Evolutionary conservation across 352 stramenopile species (phyloP).

Genomic region (Pelagophyceae sp.): DNA sequence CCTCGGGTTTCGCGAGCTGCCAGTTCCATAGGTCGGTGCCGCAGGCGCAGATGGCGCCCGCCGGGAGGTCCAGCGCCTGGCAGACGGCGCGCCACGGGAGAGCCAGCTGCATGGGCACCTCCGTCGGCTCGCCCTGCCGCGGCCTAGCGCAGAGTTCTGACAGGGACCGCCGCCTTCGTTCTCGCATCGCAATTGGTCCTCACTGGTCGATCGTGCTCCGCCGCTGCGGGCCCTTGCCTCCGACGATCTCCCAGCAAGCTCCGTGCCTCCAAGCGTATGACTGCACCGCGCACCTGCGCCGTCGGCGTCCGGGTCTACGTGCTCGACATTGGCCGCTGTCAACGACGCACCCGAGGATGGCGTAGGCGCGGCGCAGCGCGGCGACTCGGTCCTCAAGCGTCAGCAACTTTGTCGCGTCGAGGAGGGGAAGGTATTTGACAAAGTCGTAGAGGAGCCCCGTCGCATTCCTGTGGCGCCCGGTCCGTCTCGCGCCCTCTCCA

Average conservation of each 20-base stretch:
- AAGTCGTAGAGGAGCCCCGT: background rate
- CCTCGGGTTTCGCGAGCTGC: background rate
- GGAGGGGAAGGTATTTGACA: background rate
- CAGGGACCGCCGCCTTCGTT: no score
- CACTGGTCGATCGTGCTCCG: no score
- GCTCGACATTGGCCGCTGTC: background rate
- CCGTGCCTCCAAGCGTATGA: no score
- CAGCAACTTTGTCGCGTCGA: background rate
- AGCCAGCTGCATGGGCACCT: background rate
- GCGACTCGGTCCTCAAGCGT: background rate
- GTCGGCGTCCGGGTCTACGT: background rate
- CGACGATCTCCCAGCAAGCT: no score
- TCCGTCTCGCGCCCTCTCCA: no score
- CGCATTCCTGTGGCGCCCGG: background rate
- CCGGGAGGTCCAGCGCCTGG: background rate
- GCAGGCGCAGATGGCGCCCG: background rate
- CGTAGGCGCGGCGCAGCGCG: slow-evolving; percentile 1
- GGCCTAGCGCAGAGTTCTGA: no score
- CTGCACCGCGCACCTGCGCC: no score
- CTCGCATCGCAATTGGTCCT: no score
- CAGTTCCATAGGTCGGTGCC: slow-evolving; percentile 14
- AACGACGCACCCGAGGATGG: background rate
- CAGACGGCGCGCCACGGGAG: background rate
- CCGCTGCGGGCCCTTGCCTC: no score
- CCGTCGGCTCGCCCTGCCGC: no score